Conservation (phyloP, 2,329 filamentous ascomycete genomes). For the Xylariaceae sp. region DNA sequence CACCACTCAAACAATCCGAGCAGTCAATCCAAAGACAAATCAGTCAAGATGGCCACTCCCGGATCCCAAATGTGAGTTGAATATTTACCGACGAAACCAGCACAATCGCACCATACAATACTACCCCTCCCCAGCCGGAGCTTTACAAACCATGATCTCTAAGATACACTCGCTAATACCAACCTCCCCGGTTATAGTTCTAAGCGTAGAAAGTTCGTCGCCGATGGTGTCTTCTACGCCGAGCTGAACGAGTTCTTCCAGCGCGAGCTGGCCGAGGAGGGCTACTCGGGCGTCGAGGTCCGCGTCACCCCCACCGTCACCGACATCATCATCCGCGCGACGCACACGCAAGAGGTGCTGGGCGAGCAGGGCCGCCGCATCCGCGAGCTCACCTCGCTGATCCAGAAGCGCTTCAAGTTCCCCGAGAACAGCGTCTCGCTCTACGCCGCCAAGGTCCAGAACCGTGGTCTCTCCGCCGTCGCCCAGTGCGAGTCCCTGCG, state of each 20-base stretch:
- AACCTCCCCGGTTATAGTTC: conserved; percentile 60
- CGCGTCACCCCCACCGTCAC: conserved; percentile 99
- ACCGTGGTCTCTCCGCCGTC: conserved; percentile 99
- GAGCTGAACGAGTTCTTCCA: conserved; percentile 99
- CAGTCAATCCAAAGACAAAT: conserved; percentile 43
- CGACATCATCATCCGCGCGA: conserved; percentile 99
- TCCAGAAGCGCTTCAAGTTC: conserved; percentile 99
- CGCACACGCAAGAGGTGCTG: conserved; percentile 99
- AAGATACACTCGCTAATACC: conserved; percentile 24
- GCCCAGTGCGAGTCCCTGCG: conserved; percentile 99
- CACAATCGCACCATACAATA: not conserved
- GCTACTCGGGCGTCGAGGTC: conserved; percentile 99
- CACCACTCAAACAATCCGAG: conserved; percentile 44
- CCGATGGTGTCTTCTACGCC: conserved; percentile 99
- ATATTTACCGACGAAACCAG: conserved; percentile 8
- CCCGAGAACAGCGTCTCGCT: conserved; percentile 99
- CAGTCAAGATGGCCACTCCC: conserved; percentile 64
- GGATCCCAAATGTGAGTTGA: conserved; percentile 66
- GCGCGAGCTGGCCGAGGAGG: conserved; percentile 99
- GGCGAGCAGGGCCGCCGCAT: conserved; percentile 99
- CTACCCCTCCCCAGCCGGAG: not conserved
- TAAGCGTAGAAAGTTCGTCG: conserved; percentile 93
- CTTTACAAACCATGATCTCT: too few species aligned
- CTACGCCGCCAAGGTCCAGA: conserved; percentile 99
- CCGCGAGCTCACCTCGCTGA: conserved; percentile 99